phyloP scores from a whole-genome alignment of 768 basidiomycete species.

The Amanita muscaria region DNA sequence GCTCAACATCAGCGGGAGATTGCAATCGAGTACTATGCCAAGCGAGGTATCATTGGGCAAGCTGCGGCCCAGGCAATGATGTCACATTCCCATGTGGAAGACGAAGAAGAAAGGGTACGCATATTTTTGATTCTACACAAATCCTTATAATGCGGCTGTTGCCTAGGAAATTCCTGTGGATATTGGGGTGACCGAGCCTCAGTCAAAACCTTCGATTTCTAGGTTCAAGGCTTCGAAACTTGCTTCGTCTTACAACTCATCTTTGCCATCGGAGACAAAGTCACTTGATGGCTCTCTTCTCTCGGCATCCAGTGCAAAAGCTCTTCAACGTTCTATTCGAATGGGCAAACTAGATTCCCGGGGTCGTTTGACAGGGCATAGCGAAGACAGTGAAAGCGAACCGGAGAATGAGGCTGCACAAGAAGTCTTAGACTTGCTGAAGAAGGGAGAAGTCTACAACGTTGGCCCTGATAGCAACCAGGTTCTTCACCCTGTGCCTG shows the following conservation, averaged over 20 bases:
- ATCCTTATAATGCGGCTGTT: neutral
- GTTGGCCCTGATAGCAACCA: constrained; percentile 37
- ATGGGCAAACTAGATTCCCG: constrained; percentile 47
- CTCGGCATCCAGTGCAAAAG: constrained; percentile 36
- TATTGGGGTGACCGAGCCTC: constrained; percentile 13
- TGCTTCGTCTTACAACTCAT: constrained; percentile 38
- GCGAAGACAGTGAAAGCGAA: constrained; percentile 48
- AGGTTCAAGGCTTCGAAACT: constrained; percentile 56
- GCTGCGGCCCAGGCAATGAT: constrained; percentile 44
- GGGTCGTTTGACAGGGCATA: constrained; percentile 40
- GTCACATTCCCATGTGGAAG: constrained; percentile 26
- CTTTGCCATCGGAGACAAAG: constrained; percentile 22
- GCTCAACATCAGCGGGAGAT: constrained; percentile 69
- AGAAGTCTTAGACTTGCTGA: constrained; percentile 43
- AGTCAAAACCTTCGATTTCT: constrained; percentile 46
- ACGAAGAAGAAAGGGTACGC: constrained; percentile 39
- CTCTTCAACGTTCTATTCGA: constrained; percentile 43
- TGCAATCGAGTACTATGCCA: constrained; percentile 60
- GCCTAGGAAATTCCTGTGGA: constrained; percentile 32
- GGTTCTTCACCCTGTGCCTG: constrained; percentile 18
- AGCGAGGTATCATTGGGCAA: constrained; percentile 46
- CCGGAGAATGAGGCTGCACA: constrained; percentile 40
- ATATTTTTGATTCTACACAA: constrained; percentile 8
- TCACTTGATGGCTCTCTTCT: constrained; percentile 35
- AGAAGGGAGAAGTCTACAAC: constrained; percentile 44